phyloP scores from a whole-genome alignment of 2,329 filamentous ascomycete genomes.

The Boeremia lycopersici region DNA sequence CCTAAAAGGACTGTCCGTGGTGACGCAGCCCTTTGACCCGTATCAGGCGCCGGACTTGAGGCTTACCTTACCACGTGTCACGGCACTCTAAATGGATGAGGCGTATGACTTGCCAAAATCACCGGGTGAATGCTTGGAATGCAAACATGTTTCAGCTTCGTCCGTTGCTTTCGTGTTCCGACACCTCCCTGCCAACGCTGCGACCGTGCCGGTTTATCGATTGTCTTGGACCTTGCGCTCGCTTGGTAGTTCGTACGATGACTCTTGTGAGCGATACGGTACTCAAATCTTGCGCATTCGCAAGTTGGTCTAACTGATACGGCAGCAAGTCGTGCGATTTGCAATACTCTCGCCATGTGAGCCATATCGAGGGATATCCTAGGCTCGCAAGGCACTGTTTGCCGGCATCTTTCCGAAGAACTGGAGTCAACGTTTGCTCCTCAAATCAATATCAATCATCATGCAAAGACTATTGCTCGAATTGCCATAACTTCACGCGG shows the following conservation, averaged over 20 bases:
- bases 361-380: not conserved
- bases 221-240: not conserved
- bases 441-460: not conserved
- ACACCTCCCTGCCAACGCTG: conserved; percentile 12
- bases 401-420: not conserved
- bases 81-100: conserved; percentile 25
- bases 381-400: not conserved
- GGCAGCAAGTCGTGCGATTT: not conserved
- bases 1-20: not conserved
- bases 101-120: conserved; percentile 38
- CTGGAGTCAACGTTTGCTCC: not conserved
- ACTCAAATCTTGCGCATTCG: not conserved
- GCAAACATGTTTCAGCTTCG: conserved; percentile 37
- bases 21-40: conserved; percentile 10
- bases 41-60: conserved; percentile 21
- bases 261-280: not conserved
- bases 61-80: conserved; percentile 46
- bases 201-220: conserved; percentile 1
- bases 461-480: not conserved
- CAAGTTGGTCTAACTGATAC: not conserved
- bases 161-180: conserved; percentile 19
- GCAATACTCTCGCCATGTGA: not conserved
- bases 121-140: conserved; percentile 35
- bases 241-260: not conserved
- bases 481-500: conserved; percentile 12